Evolutionary conservation across 2,329 filamentous ascomycete genomes (phyloP).

Genomic region (Fusarium coffeatum): DNA sequence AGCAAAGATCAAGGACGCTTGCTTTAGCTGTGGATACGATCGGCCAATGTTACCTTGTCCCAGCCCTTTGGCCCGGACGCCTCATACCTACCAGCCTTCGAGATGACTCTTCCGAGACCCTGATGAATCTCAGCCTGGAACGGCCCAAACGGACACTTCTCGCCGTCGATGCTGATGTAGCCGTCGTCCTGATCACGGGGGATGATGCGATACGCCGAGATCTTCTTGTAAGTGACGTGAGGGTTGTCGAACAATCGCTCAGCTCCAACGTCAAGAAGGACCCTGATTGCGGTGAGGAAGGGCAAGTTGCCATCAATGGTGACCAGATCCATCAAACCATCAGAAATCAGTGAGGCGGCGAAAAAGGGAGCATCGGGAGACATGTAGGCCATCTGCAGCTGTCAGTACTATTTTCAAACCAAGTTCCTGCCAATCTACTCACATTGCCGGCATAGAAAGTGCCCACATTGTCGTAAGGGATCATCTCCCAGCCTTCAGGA

Average conservation of each 20-base stretch:
- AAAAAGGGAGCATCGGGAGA: slow-evolving; percentile 89
- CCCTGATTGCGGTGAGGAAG: slow-evolving; percentile 72
- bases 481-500: slow-evolving; percentile 79
- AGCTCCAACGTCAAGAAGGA: slow-evolving; percentile 77
- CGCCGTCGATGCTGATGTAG: slow-evolving; percentile 94
- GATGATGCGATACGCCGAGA: slow-evolving; percentile 86
- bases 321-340: slow-evolving; percentile 88
- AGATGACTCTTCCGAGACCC: slow-evolving; percentile 85
- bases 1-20: not conserved
- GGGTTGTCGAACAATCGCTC: slow-evolving; percentile 83
- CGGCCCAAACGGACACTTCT: slow-evolving; percentile 84
- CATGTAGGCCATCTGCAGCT: slow-evolving; percentile 84
- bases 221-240: slow-evolving; percentile 83
- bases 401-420: slow-evolving; percentile 19
- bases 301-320: slow-evolving; percentile 81
- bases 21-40: slow-evolving; percentile 46
- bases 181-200: slow-evolving; percentile 78
- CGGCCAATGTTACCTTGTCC: slow-evolving; percentile 55
- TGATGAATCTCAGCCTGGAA: slow-evolving; percentile 92
- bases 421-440: slow-evolving; percentile 48
- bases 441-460: slow-evolving; percentile 95
- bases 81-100: slow-evolving; percentile 80
- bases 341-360: slow-evolving; percentile 80
- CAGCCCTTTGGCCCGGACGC: slow-evolving; percentile 64
- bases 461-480: slow-evolving; percentile 81